Conservation (phyloP, 2,329 filamentous ascomycete genomes). For the Colletotrichum cereale region DNA sequence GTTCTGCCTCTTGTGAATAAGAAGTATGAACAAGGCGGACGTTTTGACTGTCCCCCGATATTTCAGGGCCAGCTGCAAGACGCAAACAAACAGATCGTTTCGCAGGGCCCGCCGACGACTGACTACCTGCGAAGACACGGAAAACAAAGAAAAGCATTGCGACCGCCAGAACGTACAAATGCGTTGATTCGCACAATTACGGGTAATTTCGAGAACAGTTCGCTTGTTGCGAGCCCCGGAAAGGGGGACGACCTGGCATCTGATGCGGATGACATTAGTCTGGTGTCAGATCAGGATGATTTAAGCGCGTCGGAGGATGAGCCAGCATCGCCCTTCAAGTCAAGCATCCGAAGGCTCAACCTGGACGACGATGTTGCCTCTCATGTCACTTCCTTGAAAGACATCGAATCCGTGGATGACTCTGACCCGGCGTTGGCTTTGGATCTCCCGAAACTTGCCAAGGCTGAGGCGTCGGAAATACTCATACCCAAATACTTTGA, state of each 20-base stretch:
- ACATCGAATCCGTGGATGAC: constrained; percentile 61
- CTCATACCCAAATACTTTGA: constrained; percentile 68
- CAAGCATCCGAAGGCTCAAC: constrained; percentile 56
- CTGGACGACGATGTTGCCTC: constrained; percentile 67
- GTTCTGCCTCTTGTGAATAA: constrained; percentile 66
- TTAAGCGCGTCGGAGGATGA: constrained; percentile 64
- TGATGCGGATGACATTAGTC: constrained; percentile 63
- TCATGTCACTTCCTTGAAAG: constrained; percentile 64
- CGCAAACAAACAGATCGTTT: constrained; percentile 46
- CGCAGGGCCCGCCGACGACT: constrained; percentile 57
- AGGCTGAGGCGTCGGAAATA: constrained; percentile 62
- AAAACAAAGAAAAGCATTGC: constrained; percentile 54
- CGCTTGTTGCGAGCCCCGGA: constrained; percentile 53
- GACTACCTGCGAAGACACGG: constrained; percentile 63
- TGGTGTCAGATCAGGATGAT: constrained; percentile 68
- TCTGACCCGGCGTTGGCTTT: constrained; percentile 60
- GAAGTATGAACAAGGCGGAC: constrained; percentile 69
- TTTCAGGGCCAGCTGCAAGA: constrained; percentile 46
- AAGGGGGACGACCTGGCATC: constrained; percentile 56
- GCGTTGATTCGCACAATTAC: constrained; percentile 54
- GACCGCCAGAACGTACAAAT: constrained; percentile 44
- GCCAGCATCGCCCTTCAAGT: constrained; percentile 63
- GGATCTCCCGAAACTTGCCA: constrained; percentile 63
- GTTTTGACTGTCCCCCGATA: constrained; percentile 61
- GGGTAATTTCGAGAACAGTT: constrained; percentile 50